Percentiles rank a stretch among this genome's conserved stretches.
These are phyloP conservation scores for Persicaria tinctoria DNA, from an alignment of 148 eudicot species.

Conservation along the genomic window DNA sequence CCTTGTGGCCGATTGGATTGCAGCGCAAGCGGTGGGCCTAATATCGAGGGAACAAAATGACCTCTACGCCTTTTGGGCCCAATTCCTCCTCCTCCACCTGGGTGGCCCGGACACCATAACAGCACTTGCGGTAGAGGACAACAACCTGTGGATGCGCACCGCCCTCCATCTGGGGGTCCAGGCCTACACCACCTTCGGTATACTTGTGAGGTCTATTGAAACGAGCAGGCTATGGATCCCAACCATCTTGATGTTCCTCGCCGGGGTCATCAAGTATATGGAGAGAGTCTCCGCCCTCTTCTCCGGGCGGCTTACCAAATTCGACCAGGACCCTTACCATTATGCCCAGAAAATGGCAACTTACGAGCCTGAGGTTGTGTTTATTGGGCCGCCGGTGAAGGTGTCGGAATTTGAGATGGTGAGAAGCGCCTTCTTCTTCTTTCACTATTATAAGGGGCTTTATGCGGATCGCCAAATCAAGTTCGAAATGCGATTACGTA, in stretches of 20 bases:
- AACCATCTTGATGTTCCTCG: slow-evolving; percentile 12
- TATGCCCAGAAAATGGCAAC: too few species aligned
- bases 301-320: slow-evolving; percentile 11
- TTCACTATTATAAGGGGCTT: background rate
- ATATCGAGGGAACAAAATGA: background rate
- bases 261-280: slow-evolving; percentile 20
- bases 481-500: background rate
- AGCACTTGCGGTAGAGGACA: slow-evolving; percentile 7
- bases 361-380: too few species aligned
- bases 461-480: background rate
- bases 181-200: background rate
- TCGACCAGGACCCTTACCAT: background rate
- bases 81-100: slow-evolving; percentile 10
- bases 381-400: background rate
- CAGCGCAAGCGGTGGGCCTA: background rate
- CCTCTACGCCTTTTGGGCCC: slow-evolving; percentile 10
- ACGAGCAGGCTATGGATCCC: slow-evolving; percentile 7
- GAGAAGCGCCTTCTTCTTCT: background rate
- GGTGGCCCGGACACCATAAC: slow-evolving; percentile 13
- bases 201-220: background rate
- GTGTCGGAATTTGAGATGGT: background rate
- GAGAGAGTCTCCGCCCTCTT: slow-evolving; percentile 21
- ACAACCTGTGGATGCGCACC: slow-evolving; percentile 9
- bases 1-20: background rate
- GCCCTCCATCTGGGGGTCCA: slow-evolving; percentile 5